phyloP scores from a whole-genome alignment of 306 rosid genomes.

The Erythrophleum fordii region DNA sequence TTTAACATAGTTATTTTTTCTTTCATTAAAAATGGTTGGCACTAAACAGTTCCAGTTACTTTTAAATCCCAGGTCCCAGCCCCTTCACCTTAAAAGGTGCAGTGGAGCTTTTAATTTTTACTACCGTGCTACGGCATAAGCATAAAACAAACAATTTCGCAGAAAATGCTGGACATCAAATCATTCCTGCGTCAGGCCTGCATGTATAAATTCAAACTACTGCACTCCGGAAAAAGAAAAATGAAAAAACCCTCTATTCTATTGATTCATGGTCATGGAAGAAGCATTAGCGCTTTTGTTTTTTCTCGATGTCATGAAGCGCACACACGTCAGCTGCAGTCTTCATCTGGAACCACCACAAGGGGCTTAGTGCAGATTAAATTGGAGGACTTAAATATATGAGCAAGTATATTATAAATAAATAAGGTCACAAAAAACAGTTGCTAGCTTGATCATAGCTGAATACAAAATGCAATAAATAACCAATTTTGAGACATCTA shows the following conservation, averaged over 20 bases:
- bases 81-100: background rate
- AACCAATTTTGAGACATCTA: constrained; percentile 17
- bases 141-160: background rate
- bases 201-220: background rate
- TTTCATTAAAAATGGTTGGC: constrained; percentile 39
- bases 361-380: constrained; percentile 19
- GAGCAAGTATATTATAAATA: constrained; percentile 21
- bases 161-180: background rate
- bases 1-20: constrained; percentile 29
- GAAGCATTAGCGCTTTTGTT: constrained; percentile 61
- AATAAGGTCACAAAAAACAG: background rate
- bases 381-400: constrained; percentile 16
- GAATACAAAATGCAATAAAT: constrained; percentile 20
- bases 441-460: background rate
- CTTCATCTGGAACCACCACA: constrained; percentile 71
- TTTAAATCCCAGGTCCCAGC: background rate
- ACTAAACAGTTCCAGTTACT: constrained; percentile 15
- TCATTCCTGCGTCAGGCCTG: background rate
- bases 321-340: constrained; percentile 82
- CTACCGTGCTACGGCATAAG: background rate
- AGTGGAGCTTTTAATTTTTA: background rate
- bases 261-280: constrained; percentile 8
- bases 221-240: background rate
- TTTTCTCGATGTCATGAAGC: constrained; percentile 71
- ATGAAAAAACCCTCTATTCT: constrained; percentile 18